Percentiles rank a stretch among this genome's conserved stretches.
Conservation (phyloP, 2,329 filamentous ascomycete genomes). For the Diaporthe velutina region DNA sequence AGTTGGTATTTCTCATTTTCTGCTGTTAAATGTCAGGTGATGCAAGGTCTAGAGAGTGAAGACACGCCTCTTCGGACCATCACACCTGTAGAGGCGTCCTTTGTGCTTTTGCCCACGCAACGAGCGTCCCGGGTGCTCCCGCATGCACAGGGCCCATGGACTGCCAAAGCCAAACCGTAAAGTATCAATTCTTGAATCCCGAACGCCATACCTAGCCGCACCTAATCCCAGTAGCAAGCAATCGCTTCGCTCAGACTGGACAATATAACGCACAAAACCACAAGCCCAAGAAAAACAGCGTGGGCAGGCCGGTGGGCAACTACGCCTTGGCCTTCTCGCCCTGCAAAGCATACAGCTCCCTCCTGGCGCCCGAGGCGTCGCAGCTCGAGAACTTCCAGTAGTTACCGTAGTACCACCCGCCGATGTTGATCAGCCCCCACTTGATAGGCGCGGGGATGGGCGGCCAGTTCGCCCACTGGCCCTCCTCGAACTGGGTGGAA, state of each 20-base stretch:
- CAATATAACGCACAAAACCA: conserved; percentile 21
- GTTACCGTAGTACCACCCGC: conserved; percentile 65
- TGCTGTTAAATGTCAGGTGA: neutral
- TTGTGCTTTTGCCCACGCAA: neutral
- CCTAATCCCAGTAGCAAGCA: neutral
- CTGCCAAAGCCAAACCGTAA: neutral
- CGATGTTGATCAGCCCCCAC: conserved; percentile 72
- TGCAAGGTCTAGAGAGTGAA: neutral
- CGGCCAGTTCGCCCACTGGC: conserved; percentile 73
- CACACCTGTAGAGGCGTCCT: neutral
- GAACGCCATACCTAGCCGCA: neutral
- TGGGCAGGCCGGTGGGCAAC: neutral
- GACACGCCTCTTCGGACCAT: neutral
- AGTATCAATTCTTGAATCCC: neutral
- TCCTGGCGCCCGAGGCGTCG: conserved; percentile 64
- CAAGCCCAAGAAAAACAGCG: neutral
- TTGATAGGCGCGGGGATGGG: conserved; percentile 72
- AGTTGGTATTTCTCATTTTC: neutral
- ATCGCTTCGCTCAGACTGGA: neutral
- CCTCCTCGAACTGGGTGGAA: conserved; percentile 65
- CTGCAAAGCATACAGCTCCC: conserved; percentile 65
- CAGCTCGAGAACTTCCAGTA: conserved; percentile 78
- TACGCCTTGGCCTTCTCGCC: conserved; percentile 24
- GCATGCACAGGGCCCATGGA: no score
- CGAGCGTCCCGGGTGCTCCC: neutral